phyloP scores from a whole-genome alignment of 805 yeast genomes.

The Sungouiella blattae region DNA sequence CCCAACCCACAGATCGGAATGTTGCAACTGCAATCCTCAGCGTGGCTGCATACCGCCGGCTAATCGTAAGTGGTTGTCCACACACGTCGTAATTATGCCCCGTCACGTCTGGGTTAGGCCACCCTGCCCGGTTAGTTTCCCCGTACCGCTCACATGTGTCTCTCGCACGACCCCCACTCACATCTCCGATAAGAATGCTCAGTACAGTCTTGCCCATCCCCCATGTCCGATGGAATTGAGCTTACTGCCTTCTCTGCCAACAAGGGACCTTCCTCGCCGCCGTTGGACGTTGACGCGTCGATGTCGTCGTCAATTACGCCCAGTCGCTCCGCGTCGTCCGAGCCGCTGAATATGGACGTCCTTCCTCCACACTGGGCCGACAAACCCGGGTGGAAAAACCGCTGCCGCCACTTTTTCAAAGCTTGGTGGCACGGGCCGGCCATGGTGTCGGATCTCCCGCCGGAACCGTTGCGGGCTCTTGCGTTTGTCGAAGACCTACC shows the following conservation, averaged over 20 bases:
- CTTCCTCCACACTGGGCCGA: background rate
- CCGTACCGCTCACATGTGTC: too few relatives aligned
- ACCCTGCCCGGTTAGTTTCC: too few relatives aligned
- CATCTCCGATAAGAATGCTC: too few relatives aligned
- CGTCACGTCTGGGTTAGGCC: too few relatives aligned
- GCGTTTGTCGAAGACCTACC: slow-evolving; percentile 45
- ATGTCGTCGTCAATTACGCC: background rate
- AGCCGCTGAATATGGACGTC: too few relatives aligned
- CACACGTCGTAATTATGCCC: too few relatives aligned
- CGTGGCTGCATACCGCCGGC: too few relatives aligned
- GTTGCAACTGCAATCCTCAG: too few relatives aligned
- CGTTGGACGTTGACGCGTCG: background rate
- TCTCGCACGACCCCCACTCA: too few relatives aligned
- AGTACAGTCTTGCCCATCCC: too few relatives aligned
- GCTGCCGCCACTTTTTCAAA: slow-evolving; percentile 17
- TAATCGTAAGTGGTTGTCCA: too few relatives aligned
- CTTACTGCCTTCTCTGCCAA: background rate
- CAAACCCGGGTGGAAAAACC: background rate
- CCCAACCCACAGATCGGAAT: too few relatives aligned
- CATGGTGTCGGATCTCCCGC: slow-evolving; percentile 45
- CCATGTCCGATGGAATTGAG: slow-evolving; percentile 1
- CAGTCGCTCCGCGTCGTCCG: background rate
- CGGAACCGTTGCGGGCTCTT: slow-evolving; percentile 27
- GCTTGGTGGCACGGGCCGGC: slow-evolving; percentile 57
- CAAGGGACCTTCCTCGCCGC: background rate